Conservation (phyloP, 345 rosid species). For the Populus tremula region DNA sequence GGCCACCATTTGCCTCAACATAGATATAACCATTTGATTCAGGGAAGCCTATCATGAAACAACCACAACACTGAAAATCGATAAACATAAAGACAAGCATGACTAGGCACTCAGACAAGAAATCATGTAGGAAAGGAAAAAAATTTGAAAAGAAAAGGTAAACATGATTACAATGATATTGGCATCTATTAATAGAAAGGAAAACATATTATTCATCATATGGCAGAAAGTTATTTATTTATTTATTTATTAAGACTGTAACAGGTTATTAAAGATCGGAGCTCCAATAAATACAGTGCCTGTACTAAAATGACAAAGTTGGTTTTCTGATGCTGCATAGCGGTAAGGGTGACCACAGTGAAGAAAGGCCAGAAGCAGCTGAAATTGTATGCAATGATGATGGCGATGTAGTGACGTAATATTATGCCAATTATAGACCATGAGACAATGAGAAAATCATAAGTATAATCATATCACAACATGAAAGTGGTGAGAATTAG, state of each 20-base stretch:
- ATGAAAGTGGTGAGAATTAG: too few relatives aligned
- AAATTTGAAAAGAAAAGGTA: neutral
- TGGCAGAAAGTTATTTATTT: too few relatives aligned
- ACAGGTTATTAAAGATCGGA: neutral
- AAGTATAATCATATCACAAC: too few relatives aligned
- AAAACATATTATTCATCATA: neutral
- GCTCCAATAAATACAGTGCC: neutral
- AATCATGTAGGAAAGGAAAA: neutral
- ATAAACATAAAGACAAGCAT: neutral
- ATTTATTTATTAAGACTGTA: neutral
- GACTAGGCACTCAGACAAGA: neutral
- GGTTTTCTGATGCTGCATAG: neutral
- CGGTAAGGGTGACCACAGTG: neutral
- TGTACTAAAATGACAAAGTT: neutral
- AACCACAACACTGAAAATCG: neutral
- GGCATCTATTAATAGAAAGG: neutral
- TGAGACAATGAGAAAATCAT: too few relatives aligned
- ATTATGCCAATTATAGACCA: neutral
- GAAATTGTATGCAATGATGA: neutral
- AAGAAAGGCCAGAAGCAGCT: neutral
- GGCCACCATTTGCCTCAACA: conserved; percentile 97
- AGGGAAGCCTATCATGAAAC: conserved; percentile 57
- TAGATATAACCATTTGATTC: conserved; percentile 93
- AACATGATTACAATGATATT: neutral
- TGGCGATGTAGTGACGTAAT: neutral